Evolutionary conservation across 768 basidiomycete species (phyloP), one percentile per base, ranked within the genome.

Genomic region (Psilocybe cubensis): DNA sequence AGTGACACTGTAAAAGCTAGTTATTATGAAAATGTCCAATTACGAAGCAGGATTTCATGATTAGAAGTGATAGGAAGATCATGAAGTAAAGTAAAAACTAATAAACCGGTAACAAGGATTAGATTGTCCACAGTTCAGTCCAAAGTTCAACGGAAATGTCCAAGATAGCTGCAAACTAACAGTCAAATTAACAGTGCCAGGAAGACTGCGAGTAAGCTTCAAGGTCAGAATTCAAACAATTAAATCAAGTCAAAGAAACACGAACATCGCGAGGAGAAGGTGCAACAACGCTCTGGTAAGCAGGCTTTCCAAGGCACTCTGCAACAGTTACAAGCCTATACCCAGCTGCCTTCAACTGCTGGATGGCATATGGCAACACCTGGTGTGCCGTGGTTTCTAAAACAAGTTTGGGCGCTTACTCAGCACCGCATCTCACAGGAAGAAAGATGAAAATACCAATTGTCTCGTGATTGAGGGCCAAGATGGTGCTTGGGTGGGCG

Each of bases 261-360:
- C 35, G 45, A n/a, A 61, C 59, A 27, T 60, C 59, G 23, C 50
- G 59, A 23, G 55, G 38, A n/a, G 18, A 27, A 0, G 78, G 74
- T 17, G 67, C 57, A 4, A 59, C 69, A 14, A 76, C 69, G 20
- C 63, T 66, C 49, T 73, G 71, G 54, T 81, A 81, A 0, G 78
- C 68, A 17, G 68, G 59, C 53, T 61, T 60, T 2, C 76, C 79
- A 10, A 77, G 68, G 53, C 79, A 82, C 31, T 79, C 76, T 0
- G 79, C 73, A 4, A 81, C 55, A 4, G 74, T 76, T 14, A 80
- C 80, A 12, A 82, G 66, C 17, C 58, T 66, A 67, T 81, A 80
- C 2, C 78, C 79, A 1, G 76, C 76, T 0, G 45, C 58, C 56
- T 78, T 63, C 31, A 82, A 70, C 25, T 59, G 61, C 24, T 63